Evolutionary conservation across 371 early-diverging fungal species (phyloP), one percentile per base, ranked within the genome.

Genomic region (Mucor indicus): DNA sequence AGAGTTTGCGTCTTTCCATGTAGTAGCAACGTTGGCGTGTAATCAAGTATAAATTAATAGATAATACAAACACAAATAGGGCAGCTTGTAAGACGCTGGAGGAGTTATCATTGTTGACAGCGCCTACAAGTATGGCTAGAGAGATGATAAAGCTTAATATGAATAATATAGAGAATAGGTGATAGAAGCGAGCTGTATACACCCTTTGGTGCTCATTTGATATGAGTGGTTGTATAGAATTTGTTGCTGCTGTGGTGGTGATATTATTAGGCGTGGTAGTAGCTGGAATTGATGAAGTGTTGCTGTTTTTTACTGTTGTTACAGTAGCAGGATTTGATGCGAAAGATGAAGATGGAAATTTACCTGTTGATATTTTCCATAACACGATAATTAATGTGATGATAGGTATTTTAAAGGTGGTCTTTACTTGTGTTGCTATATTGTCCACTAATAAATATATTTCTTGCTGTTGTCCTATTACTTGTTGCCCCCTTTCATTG

Each of bases 21-120:
- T 76, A 63, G 15, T 78, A 82, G 7, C 77, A 75, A 0, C 78
- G 64, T 44, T 82, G 80, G 1, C 80, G 60, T 0, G 76, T 71
- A 21, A 77, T 66, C 5, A 80, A 45, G 36, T 67, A 80, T 2
- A 80, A 53, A 48, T 80, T 82, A 60, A 77, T 69, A 23, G 72
- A 69, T 1, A 69, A 55, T 0, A 82, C 72, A 46, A 75, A 62
- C n/a, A 77, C 61, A 54, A 80, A 82, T 3, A 80, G 59, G 4
- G 72, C 64, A 7, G 69, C 61, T 31, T 78, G 77, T 36, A 79
- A 59, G 30, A 62, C 41, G 16, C 20, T 40, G 3, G 48, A 39
- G n/a, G 54, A 13, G 9, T 32, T 48, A n/a, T 55, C 37, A n/a
- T 23, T 44, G 3, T 45, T 60, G 33, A 52, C 56, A 13, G 70